Percentiles rank a stretch among this genome's conserved stretches.
These are phyloP conservation scores for Byssothecium circinans DNA, from an alignment of 2,329 filamentous ascomycete species.

Conservation along the genomic window DNA sequence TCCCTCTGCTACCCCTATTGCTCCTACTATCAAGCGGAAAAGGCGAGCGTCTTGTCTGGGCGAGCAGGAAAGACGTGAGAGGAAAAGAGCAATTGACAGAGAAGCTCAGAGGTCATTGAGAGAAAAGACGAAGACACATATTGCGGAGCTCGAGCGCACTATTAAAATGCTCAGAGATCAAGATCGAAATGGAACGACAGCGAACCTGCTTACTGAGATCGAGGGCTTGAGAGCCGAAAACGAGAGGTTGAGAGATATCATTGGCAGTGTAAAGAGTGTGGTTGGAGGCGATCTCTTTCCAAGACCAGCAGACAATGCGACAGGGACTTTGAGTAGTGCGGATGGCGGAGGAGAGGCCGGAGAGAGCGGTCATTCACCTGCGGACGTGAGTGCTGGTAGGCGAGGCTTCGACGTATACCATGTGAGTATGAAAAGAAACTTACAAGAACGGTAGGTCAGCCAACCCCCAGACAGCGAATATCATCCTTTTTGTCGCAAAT, in stretches of 20 bases:
- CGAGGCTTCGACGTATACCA: slow-evolving; percentile 9
- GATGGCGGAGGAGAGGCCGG: background rate
- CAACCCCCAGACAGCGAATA: slow-evolving; percentile 22
- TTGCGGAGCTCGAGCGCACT: slow-evolving; percentile 41
- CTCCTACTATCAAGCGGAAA: slow-evolving; percentile 37
- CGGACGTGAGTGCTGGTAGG: slow-evolving; percentile 29
- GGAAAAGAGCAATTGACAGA: slow-evolving; percentile 41
- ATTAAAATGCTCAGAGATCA: slow-evolving; percentile 39
- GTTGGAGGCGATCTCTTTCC: slow-evolving; percentile 27
- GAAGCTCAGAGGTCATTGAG: slow-evolving; percentile 40
- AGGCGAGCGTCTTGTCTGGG: slow-evolving; percentile 37
- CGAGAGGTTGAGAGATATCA: slow-evolving; percentile 35
- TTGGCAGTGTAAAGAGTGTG: slow-evolving; percentile 38
- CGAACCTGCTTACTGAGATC: slow-evolving; percentile 36
- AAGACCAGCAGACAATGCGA: slow-evolving; percentile 7
- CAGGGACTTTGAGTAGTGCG: background rate
- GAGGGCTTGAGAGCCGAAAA: slow-evolving; percentile 36
- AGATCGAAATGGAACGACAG: slow-evolving; percentile 36
- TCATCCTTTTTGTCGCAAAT: slow-evolving; percentile 12
- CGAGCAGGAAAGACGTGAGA: slow-evolving; percentile 38
- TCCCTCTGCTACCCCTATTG: slow-evolving; percentile 20
- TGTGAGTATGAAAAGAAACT: slow-evolving; percentile 2
- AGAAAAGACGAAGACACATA: slow-evolving; percentile 43
- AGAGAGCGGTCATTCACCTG: slow-evolving; percentile 18
- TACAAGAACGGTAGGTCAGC: slow-evolving; percentile 27